These are phyloP conservation scores for Acorus gramineus DNA, from an alignment of 106 monocot genomes.

Conservation along the genomic window DNA sequence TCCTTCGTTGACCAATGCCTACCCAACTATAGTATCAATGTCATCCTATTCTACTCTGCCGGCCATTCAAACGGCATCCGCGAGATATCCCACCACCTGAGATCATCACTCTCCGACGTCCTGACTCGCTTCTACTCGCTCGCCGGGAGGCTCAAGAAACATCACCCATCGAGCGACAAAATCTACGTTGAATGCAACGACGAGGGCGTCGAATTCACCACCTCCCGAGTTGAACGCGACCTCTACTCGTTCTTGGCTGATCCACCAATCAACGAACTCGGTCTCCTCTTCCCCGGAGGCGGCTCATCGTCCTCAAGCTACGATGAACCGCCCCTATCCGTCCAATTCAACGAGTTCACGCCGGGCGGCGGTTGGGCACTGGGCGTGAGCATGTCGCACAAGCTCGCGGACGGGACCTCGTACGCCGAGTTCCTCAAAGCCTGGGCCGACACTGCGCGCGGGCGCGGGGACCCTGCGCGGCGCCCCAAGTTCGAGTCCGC, in stretches of 20 bases:
- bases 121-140: slow-evolving; percentile 2
- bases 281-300: background rate
- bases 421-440: slow-evolving; percentile 2
- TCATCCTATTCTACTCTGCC: too few species aligned
- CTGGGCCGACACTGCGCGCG: slow-evolving; percentile 4
- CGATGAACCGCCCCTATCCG: background rate
- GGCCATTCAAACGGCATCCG: too few species aligned
- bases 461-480: too few species aligned
- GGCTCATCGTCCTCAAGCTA: too few species aligned
- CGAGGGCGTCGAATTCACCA: background rate
- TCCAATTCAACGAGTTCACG: slow-evolving; percentile 4
- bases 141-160: background rate
- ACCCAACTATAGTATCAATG: too few species aligned
- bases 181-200: slow-evolving; percentile 2
- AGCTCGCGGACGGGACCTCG: background rate
- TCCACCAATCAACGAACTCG: background rate
- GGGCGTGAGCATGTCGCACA: slow-evolving; percentile 1
- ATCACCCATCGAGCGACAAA: background rate
- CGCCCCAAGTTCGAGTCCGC: slow-evolving; percentile 1
- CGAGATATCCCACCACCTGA: background rate
- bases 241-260: background rate
- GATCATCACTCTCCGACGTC: background rate
- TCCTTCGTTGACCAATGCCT: too few species aligned
- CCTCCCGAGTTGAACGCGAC: background rate
- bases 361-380: background rate